A percentile compares a stretch with the other conserved stretches of the same genome.
phyloP scores from a whole-genome alignment of 2,329 filamentous ascomycete species.

The Drechslerella coelobrocha region DNA sequence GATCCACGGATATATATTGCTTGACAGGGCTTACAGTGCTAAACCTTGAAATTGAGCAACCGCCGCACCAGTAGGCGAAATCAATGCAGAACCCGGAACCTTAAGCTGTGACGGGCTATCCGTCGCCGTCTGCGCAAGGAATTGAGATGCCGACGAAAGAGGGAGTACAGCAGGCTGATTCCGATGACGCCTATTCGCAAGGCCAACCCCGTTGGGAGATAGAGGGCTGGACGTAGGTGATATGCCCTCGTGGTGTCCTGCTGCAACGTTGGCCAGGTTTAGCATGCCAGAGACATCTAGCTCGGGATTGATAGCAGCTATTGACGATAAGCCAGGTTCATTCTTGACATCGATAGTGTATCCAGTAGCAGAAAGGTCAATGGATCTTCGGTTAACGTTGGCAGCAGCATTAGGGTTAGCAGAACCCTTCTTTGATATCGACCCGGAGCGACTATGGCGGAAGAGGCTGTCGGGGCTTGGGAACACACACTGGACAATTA shows the following conservation, averaged over 20 bases:
- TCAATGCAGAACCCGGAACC: slow-evolving; percentile 40
- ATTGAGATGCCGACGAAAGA: slow-evolving; percentile 32
- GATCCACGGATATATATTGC: background rate
- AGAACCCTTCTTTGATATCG: slow-evolving; percentile 47
- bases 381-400: slow-evolving; percentile 39
- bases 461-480: slow-evolving; percentile 49
- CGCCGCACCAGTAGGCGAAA: slow-evolving; percentile 50
- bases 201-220: slow-evolving; percentile 34
- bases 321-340: slow-evolving; percentile 28
- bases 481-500: slow-evolving; percentile 43
- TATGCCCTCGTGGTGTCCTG: slow-evolving; percentile 49
- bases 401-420: slow-evolving; percentile 22
- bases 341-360: slow-evolving; percentile 43
- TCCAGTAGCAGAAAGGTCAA: slow-evolving; percentile 40
- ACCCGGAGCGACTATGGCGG: slow-evolving; percentile 54
- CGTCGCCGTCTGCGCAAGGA: slow-evolving; percentile 25
- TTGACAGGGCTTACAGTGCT: slow-evolving; percentile 51
- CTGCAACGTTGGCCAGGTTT: slow-evolving; percentile 45
- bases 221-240: slow-evolving; percentile 41
- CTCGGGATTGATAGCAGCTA: slow-evolving; percentile 45
- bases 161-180: slow-evolving; percentile 39
- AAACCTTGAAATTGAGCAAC: slow-evolving; percentile 53
- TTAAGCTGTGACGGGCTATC: slow-evolving; percentile 45
- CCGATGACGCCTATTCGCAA: slow-evolving; percentile 44
- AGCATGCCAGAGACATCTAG: slow-evolving; percentile 50